Conservation (phyloP, 1,139 yeast genomes). For the Lodderomyces parapsilosis region DNA sequence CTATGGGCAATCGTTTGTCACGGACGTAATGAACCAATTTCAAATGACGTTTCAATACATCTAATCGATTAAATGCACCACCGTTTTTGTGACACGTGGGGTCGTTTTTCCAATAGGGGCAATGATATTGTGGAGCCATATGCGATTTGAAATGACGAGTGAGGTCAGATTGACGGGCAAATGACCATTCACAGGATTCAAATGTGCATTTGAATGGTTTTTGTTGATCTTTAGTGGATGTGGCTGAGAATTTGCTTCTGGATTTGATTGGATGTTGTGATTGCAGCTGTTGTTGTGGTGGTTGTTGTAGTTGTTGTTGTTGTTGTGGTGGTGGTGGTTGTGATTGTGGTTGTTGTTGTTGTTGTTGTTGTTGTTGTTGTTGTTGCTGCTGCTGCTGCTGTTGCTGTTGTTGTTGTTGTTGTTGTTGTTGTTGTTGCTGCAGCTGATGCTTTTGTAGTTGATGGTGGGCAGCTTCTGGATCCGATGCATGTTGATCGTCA, state of each 20-base stretch:
- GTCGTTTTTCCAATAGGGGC: constrained; percentile 69
- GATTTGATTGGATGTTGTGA: no score
- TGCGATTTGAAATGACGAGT: constrained; percentile 67
- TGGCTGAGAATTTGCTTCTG: no score
- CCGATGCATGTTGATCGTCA: not conserved
- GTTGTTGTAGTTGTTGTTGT: no score
- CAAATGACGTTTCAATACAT: constrained; percentile 68
- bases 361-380: not conserved
- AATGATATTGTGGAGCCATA: constrained; percentile 59
- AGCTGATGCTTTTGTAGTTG: not conserved
- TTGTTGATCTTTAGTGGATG: constrained; percentile 1
- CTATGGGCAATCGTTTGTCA: constrained; percentile 32
- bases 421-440: not conserved
- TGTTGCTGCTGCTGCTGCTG: constrained; percentile 1
- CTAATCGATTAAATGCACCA: constrained; percentile 68
- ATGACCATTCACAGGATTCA: constrained; percentile 64
- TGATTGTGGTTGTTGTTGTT: not conserved
- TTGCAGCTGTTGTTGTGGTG: no score
- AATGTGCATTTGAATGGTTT: constrained; percentile 46
- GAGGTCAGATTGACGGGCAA: constrained; percentile 64
- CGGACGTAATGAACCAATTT: constrained; percentile 64
- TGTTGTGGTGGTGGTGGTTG: not conserved
- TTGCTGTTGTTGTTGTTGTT: constrained; percentile 1
- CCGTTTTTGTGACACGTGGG: constrained; percentile 72
- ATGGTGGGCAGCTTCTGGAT: not conserved